These are phyloP conservation scores for Trichoderma sp. DNA, from an alignment of 2,329 filamentous ascomycete species.

Conservation along the genomic window DNA sequence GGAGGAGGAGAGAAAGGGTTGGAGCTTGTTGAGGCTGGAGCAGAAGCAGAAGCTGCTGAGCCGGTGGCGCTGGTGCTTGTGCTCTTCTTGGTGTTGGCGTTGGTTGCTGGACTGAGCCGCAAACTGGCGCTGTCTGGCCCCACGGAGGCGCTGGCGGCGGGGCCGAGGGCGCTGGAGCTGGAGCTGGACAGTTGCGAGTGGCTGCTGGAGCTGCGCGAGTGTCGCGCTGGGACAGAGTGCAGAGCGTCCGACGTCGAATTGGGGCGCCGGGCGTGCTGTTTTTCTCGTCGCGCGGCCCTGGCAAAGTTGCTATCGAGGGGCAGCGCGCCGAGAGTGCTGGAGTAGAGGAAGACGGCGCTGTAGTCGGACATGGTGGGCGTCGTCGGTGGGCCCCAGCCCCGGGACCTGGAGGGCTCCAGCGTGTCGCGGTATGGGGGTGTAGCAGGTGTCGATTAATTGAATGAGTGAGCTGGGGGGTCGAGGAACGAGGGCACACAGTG, in stretches of 20 bases:
- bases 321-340: slow-evolving; percentile 16
- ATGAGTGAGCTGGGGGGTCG: neutral
- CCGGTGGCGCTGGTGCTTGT: neutral
- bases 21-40: neutral
- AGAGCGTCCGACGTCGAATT: slow-evolving; percentile 16
- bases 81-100: neutral
- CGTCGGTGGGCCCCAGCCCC: neutral
- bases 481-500: neutral
- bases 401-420: slow-evolving; percentile 1
- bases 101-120: neutral
- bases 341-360: slow-evolving; percentile 16
- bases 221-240: neutral
- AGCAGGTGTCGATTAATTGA: neutral
- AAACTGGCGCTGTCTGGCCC: slow-evolving; percentile 5
- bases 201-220: slow-evolving; percentile 21
- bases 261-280: slow-evolving; percentile 19
- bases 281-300: slow-evolving; percentile 16
- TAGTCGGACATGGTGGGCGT: slow-evolving; percentile 16
- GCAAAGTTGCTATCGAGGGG: slow-evolving; percentile 10
- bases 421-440: neutral
- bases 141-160: slow-evolving; percentile 17
- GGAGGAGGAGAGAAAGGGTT: neutral
- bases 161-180: slow-evolving; percentile 11
- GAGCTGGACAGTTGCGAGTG: slow-evolving; percentile 19
- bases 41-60: neutral